phyloP scores from a whole-genome alignment of 176 grass and related monocot species.

The Phoenix roebelenii region DNA sequence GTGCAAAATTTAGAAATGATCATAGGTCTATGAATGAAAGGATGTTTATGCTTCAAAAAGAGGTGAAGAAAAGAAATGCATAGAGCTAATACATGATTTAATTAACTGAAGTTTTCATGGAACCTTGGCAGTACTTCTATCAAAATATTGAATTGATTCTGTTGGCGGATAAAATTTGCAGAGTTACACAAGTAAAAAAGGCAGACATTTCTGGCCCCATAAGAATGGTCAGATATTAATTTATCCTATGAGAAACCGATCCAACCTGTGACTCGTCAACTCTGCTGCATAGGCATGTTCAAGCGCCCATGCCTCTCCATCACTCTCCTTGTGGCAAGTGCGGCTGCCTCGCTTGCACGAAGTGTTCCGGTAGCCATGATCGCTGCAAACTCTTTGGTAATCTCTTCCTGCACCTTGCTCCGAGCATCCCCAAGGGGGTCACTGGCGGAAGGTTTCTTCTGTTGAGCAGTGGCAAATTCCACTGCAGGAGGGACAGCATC shows the following conservation, averaged over 20 bases:
- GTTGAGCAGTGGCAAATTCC: background rate
- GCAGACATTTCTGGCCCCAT: background rate
- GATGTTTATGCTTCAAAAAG: too few relatives aligned
- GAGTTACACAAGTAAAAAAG: background rate
- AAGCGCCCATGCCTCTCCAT: constrained; percentile 62
- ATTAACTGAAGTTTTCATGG: too few relatives aligned
- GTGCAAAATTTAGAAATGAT: too few relatives aligned
- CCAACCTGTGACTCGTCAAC: background rate
- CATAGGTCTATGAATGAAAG: too few relatives aligned
- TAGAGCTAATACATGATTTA: too few relatives aligned
- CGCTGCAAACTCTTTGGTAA: constrained; percentile 62
- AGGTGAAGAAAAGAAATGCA: too few relatives aligned
- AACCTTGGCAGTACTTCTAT: too few relatives aligned
- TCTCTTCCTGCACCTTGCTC: constrained; percentile 69
- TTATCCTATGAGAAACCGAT: too few relatives aligned
- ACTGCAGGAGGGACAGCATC: background rate
- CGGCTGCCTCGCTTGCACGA: constrained; percentile 60
- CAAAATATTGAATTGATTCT: too few relatives aligned
- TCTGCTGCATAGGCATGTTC: constrained; percentile 27
- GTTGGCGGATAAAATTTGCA: too few relatives aligned
- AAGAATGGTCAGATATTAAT: constrained; percentile 1
- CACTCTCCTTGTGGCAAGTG: constrained; percentile 57
- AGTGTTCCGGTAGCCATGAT: constrained; percentile 66
- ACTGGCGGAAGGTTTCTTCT: background rate
- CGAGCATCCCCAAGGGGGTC: constrained; percentile 41